These are phyloP conservation scores for Suhomyces canberraensis DNA, from an alignment of 805 yeast species.

Conservation along the genomic window DNA sequence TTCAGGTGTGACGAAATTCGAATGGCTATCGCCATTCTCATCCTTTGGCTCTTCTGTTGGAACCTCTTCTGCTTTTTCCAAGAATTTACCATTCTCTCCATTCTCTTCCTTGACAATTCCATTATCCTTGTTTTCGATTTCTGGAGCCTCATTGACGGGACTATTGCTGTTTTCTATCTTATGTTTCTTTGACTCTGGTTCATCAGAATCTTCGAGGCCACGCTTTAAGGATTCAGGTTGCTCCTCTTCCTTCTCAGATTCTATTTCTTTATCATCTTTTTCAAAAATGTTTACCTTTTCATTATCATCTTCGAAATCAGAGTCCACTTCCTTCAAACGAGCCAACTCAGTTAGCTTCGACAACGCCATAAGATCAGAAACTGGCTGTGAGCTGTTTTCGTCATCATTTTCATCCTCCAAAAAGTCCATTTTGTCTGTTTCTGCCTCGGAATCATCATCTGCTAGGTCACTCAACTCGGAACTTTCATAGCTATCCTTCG, in stretches of 20 bases:
- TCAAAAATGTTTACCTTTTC: background rate
- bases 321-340: slow-evolving; percentile 34
- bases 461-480: slow-evolving; percentile 51
- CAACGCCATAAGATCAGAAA: slow-evolving; percentile 36
- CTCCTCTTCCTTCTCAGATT: background rate
- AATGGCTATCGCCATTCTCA: background rate
- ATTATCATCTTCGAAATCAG: slow-evolving; percentile 21
- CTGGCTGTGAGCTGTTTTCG: slow-evolving; percentile 17
- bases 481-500: slow-evolving; percentile 33
- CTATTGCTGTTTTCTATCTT: slow-evolving; percentile 1
- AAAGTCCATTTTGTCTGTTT: slow-evolving; percentile 80
- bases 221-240: background rate
- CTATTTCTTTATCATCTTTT: background rate
- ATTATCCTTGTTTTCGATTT: background rate
- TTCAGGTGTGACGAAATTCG: background rate
- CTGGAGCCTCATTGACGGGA: background rate
- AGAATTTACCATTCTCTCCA: background rate
- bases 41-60: background rate
- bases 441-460: slow-evolving; percentile 77
- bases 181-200: background rate
- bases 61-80: no score
- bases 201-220: background rate
- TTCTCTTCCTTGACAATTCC: background rate
- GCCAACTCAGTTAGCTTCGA: slow-evolving; percentile 44
- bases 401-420: slow-evolving; percentile 33